These are phyloP conservation scores for Gamarada debralockiae DNA, from an alignment of 495 filamentous ascomycete genomes.

Conservation along the genomic window DNA sequence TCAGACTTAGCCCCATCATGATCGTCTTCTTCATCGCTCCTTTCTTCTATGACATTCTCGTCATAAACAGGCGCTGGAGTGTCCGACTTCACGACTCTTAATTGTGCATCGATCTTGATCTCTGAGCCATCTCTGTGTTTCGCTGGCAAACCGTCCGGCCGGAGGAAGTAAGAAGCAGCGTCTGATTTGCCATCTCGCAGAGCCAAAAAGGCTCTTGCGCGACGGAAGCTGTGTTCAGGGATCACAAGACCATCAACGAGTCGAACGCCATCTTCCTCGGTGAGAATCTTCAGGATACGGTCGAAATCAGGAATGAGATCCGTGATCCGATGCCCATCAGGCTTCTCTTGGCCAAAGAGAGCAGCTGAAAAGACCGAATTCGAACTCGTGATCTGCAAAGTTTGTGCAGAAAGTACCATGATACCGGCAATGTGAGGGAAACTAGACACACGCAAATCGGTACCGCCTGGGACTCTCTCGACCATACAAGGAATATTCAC, in stretches of 20 bases:
- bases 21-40: slow-evolving; percentile 42
- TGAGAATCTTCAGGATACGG: slow-evolving; percentile 71
- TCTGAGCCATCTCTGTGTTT: slow-evolving; percentile 86
- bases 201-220: slow-evolving; percentile 77
- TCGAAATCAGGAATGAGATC: slow-evolving; percentile 86
- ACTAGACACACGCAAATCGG: slow-evolving; percentile 76
- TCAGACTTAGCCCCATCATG: slow-evolving; percentile 19
- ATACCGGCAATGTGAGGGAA: slow-evolving; percentile 98
- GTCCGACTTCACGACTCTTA: slow-evolving; percentile 92
- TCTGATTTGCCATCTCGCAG: slow-evolving; percentile 75
- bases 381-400: slow-evolving; percentile 78
- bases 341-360: slow-evolving; percentile 80
- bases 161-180: slow-evolving; percentile 71
- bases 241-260: slow-evolving; percentile 94
- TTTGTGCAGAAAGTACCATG: slow-evolving; percentile 76
- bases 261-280: slow-evolving; percentile 77
- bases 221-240: slow-evolving; percentile 91
- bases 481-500: slow-evolving; percentile 78
- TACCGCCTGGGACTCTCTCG: slow-evolving; percentile 56
- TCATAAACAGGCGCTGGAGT: slow-evolving; percentile 37
- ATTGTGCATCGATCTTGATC: slow-evolving; percentile 89
- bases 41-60: slow-evolving; percentile 43
- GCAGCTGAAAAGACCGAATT: slow-evolving; percentile 93
- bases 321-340: slow-evolving; percentile 73
- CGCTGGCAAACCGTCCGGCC: slow-evolving; percentile 77